Evolutionary conservation across 331 rosid genomes (phyloP).

Genomic region (Acacia pycnantha): DNA sequence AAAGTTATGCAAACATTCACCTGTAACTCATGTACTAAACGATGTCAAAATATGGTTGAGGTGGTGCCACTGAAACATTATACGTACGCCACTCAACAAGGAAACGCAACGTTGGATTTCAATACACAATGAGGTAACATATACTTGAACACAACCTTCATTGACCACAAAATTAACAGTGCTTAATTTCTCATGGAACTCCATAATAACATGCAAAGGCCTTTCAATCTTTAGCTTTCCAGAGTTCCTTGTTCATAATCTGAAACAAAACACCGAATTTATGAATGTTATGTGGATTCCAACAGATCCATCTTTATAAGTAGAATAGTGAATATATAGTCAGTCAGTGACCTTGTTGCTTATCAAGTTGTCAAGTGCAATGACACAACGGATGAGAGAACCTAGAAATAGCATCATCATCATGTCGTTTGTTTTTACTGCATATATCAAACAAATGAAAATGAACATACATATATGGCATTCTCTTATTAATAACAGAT

Average conservation of each 20-base stretch:
- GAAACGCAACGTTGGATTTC: no score
- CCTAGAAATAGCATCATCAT: constrained; percentile 72
- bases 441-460: background rate
- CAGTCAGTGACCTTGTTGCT: constrained; percentile 50
- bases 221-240: constrained; percentile 60
- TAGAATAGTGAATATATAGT: no score
- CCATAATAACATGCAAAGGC: background rate
- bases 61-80: no score
- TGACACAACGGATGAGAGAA: constrained; percentile 64
- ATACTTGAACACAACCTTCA: background rate
- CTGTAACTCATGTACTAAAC: no score
- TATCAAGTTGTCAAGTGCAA: constrained; percentile 73
- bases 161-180: background rate
- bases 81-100: no score
- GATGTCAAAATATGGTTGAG: no score
- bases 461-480: background rate
- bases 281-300: background rate
- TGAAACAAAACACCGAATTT: constrained; percentile 25
- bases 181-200: constrained; percentile 23
- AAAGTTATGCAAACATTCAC: no score
- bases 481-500: background rate
- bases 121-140: background rate
- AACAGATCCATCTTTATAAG: background rate
- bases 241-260: constrained; percentile 66
- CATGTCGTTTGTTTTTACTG: constrained; percentile 74